Evolutionary conservation across 2,329 filamentous ascomycete species (phyloP), one percentile per base, ranked within the genome.

Genomic region (Sporothrix humicola): DNA sequence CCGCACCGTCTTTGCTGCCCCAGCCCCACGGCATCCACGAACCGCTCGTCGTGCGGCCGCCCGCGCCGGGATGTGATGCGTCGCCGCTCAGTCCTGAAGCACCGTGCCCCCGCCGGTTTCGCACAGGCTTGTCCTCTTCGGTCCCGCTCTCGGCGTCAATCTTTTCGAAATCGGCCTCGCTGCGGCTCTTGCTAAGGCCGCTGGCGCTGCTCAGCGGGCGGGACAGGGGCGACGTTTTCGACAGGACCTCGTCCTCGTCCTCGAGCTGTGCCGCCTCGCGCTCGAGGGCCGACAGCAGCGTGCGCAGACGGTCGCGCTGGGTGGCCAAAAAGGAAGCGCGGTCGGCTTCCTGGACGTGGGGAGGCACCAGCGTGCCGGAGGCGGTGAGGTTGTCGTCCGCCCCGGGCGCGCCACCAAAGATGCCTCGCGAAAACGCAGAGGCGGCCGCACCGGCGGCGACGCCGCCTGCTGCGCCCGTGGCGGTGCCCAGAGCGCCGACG

Each of bases 121-220:
- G n/a, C 10, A 26, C 79, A 72, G 81, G 79, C 74, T 75, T 77
- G 76, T 77, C 76, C 63, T 88, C 88, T 79, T 89, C 90, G 37
- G 84, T 84, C 10, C 87, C 87, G 78, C 90, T 91, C 79, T 95
- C 92, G 48, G 91, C 90, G 75, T 96, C 92, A 77, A 82, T 93
- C 80, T 93, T 93, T 79, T 97, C 94, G 79, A 98, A 98, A 78
- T 97, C 95, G 23, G 88, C 89, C 80, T 97, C 94, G 81, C 93
- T 97, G 76, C 90, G 90, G 79, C 93, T 95, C 83, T 95, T 95
- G 78, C 89, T 91, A 78, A 97, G 83, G 2, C 85, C 89, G 77
- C 90, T 91, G 77, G 96, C 82, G 1, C 84, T 87, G 75, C 86
- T 87, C 78, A 82, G 82, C 54, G 65, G 63, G n/a, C 71, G 73